Evolutionary conservation across 345 rosid genomes (phyloP), one percentile per base, ranked within the genome.

Genomic region (Pugionium dolabratum): DNA sequence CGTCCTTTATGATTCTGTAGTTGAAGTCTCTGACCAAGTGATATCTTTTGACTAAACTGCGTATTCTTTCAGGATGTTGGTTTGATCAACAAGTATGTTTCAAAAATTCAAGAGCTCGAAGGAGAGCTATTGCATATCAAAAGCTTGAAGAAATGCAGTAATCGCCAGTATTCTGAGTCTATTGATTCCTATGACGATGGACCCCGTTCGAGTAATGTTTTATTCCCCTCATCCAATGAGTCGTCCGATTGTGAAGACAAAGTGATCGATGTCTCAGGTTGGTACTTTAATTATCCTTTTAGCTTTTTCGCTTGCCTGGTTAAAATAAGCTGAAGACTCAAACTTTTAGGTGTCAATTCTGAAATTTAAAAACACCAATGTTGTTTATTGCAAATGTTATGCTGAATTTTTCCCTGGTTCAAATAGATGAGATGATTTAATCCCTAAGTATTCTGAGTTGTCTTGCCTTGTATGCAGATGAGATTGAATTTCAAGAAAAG

Each of bases 91-190:
- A 79, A 63, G 62, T 86, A 94, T 62, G 83, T 94, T 41, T 79
- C 82, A 42, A 90, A 84, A 82, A 90, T 90, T 80, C 96, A 94
- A 81, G 95, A 88, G 56, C 78, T 90, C 59, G 99, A 90, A 80
- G 89, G 89, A 62, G 96, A 94, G 72, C 51, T 94, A 71, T 60
- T 86, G 71, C 85, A 73, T 45, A 33, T 83, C 42, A 86, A 76
- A 82, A 86, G 64, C 64, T 75, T 70, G 35, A 66, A 77, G 54
- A 81, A 71, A 46, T 63, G 79, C 53, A 90, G 80, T 66, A 83
- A 55, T 26, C 64, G 62, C 47, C 78, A 67, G 48, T 60, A 71
- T 72, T 60, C 81, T 25, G 86, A 76, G 55, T 77, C 73, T 72
- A 64, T 62, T 28, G 86, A 85, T 59, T 76, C 80, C 26, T 91